Base-by-base conservation (phyloP, 2,329 filamentous ascomycete genomes). In the Pyrenochaeta sp. region DNA sequence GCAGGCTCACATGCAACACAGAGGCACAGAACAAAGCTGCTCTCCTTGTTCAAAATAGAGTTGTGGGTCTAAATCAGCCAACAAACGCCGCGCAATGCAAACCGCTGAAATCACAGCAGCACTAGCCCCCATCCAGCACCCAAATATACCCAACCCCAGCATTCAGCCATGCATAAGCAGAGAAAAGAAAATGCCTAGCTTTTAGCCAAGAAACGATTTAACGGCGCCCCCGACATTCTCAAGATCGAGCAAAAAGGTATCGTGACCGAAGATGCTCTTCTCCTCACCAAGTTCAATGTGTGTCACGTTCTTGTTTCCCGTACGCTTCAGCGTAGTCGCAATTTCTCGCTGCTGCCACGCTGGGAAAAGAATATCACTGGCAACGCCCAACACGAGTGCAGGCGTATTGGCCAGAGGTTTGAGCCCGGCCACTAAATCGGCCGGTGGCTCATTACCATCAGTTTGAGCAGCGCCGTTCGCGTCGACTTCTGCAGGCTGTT, bases 311-410 rank as follows among this genome's bases (percentile, higher is more conserved):
- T 83, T 79, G 64, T 96, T 97, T 1, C 94, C 94, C 0, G 82
- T 82, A 22, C 82, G 80, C 47, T 85, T 83, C 53, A 99, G 76
- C 3, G 93, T 88, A 63, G 93, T 86, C 3, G 92, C 93, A 50
- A 99, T 86, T 72, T 99, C 94, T 39, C 89, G 84, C 76, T 99
- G 94, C 75, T 99, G 94, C 93, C 94, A 99, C 0, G 94, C 91
- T 0, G 94, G 94, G 74, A 99, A 99, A 23, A 99, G 76, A 35
- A 96, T 97, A 67, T 99, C 94, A 60, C 90, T 96, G 0, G 90
- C 90, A 3, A 97, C 94, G 22, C 94, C 94, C 77, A 99, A 86
- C 8, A 99, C 89, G 15, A 99, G 79, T 1, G 90, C 87, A 0
- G 90, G 89, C 35, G 87, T 93, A 49, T 92, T 81, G 40, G 86